Base-by-base conservation (phyloP, 2,329 filamentous ascomycete genomes). In the Chrysosporium queenslandicum region DNA sequence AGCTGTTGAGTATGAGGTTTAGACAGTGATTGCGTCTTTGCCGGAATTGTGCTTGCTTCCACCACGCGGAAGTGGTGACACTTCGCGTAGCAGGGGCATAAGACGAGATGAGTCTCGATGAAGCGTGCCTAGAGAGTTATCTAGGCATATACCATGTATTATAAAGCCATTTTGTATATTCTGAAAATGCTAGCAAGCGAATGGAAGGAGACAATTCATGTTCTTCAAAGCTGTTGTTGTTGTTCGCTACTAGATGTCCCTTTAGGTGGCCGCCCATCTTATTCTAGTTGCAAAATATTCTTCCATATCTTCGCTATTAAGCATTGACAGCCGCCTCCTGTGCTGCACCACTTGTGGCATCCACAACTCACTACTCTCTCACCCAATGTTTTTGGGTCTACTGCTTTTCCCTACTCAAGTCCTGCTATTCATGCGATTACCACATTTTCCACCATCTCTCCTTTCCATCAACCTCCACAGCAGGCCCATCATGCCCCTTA, bases 1-100 rank as follows among this genome's bases (percentile, higher is more conserved):
- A 65, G 7, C 60, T 61, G 32, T 62, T 69, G 59, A 63, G 60
- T 56, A 32, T 42, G 39, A 54, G 37, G 39, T 52, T 37, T 29
- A 50, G 49, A 29, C 23, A 41, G 41, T 39, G 27, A 32, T 34
- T 42, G n/a, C 8, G 2, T 30, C n/a, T 1, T 5, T 37, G 14
- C 7, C 11, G 12, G 12, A 34, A 5, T 16, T 16, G 2, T 29
- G 27, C 27, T 29, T 29, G 27, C 27, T 29, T 29, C 27, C 9
- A n/a, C n/a, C n/a, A n/a, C 9, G 9, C 9, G 27, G 9, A 4
- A 29, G 27, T 29, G 27, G 9, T 29, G 9, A 29, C 5, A 5
- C 27, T 29, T 29, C n/a, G n/a, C n/a, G n/a, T n/a, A n/a, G 27
- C 27, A 29, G 5, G 27, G 27, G 27, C 5, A 3, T 3, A 14